phyloP scores from a whole-genome alignment of 805 yeast species.

The Ogataea henricii region DNA sequence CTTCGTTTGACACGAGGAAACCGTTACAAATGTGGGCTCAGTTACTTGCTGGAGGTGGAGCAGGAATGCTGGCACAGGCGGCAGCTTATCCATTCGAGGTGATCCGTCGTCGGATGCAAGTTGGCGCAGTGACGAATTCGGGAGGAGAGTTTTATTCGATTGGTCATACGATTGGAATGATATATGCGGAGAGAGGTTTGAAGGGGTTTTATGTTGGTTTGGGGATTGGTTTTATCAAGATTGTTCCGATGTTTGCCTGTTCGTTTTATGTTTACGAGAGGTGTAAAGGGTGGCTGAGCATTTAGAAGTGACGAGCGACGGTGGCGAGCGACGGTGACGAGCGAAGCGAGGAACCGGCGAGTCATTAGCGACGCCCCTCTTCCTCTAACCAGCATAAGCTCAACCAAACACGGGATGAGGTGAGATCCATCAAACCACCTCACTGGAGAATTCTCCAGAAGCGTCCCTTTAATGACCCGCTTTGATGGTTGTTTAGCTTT shows the following conservation, averaged over 20 bases:
- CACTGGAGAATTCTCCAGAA: no score
- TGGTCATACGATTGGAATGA: slow-evolving; percentile 53
- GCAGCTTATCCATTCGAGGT: slow-evolving; percentile 98
- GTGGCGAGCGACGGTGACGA: no score
- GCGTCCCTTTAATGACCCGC: no score
- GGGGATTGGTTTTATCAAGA: slow-evolving; percentile 92
- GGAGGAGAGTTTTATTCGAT: slow-evolving; percentile 60
- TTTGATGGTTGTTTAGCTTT: slow-evolving; percentile 9
- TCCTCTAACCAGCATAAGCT: no score
- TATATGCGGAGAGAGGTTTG: slow-evolving; percentile 74
- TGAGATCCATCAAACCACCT: no score
- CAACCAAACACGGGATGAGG: no score
- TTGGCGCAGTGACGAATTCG: slow-evolving; percentile 70
- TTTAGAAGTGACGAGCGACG: slow-evolving; percentile 38
- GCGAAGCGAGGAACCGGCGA: slow-evolving; percentile 1
- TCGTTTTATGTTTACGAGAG: slow-evolving; percentile 93
- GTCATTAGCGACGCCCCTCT: no score
- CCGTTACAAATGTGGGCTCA: slow-evolving; percentile 93
- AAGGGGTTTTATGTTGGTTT: slow-evolving; percentile 93
- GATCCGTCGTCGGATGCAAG: slow-evolving; percentile 92
- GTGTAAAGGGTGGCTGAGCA: slow-evolving; percentile 68
- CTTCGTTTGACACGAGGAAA: slow-evolving; percentile 46
- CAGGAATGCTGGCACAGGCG: slow-evolving; percentile 93
- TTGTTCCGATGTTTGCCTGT: slow-evolving; percentile 96
- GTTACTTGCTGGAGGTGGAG: slow-evolving; percentile 89